Base-by-base conservation (phyloP, 768 basidiomycete genomes). In the Auricularia sp. region DNA sequence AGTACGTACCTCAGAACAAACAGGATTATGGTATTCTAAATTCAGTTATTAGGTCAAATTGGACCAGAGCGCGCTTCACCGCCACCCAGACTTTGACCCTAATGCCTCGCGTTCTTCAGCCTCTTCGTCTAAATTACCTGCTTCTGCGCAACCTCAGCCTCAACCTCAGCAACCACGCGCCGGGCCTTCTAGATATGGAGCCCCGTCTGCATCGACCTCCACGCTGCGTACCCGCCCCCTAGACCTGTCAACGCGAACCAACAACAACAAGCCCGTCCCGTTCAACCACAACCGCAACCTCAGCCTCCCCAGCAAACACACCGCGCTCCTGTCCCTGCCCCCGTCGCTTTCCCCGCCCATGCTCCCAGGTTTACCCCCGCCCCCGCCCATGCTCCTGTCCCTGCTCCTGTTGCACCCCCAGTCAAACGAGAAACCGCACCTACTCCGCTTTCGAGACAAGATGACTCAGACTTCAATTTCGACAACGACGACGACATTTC, bases 51-150 rank as follows among this genome's bases (percentile, higher is more conserved):
- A 90, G 88, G 78, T 80, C 11, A 92, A 88, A 72, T 83, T 93
- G 65, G 84, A 92, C 69, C 79, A 81, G 66, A 77, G 72, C n/a
- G 80, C 84, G 21, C 76, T 93, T 1, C 82, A 92, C 71, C 84
- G 89, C 47, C 80, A 86, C 14, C 86, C 88, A 5, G 88, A 90
- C 67, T 88, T 85, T 65, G 80, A 83, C 54, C 36, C 64, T 16
- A 64, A 51, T 51, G 47, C 47, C 6, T 51, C 47, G 6, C 14
- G 33, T 14, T 54, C 33, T n/a, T 35, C n/a, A 8, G n/a, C 10
- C 21, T 65, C 36, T 18, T 18, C 24, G 34, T 56, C 24, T 51
- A 18, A 39, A 59, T 33, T 10, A 44, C 21, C 24, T 47, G 34
- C 36, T 39, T 24, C 29, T 35, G 62, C 36, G 36, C 45, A 29